A percentile compares a stretch with the other conserved stretches of the same genome.
Conservation (phyloP, 1,284 basidiomycete species). For the Mycosarcoma maydis region DNA sequence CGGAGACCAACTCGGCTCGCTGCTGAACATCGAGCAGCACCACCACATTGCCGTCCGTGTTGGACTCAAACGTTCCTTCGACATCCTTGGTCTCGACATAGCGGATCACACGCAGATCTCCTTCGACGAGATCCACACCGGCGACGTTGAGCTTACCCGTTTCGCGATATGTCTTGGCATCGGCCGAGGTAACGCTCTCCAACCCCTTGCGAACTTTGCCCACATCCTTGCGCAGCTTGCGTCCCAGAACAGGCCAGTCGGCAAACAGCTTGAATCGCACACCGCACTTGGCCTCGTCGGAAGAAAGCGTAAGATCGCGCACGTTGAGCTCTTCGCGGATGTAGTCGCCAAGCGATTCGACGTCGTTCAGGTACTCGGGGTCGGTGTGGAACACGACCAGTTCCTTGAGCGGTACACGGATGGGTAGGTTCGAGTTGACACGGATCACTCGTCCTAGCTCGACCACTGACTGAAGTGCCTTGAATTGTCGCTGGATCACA, state of each 20-base stretch:
- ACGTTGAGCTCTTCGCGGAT: constrained; percentile 96
- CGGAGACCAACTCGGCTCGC: constrained; percentile 84
- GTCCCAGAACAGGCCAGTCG: constrained; percentile 94
- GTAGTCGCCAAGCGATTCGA: constrained; percentile 84
- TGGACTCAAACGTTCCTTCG: constrained; percentile 76
- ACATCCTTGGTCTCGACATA: constrained; percentile 77
- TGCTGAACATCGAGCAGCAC: constrained; percentile 88
- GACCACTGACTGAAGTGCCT: constrained; percentile 93
- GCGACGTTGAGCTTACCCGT: constrained; percentile 85
- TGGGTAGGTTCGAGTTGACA: constrained; percentile 81
- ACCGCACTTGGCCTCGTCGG: constrained; percentile 85
- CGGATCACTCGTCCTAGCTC: constrained; percentile 89
- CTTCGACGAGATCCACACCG: constrained; percentile 86
- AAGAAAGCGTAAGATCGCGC: constrained; percentile 85
- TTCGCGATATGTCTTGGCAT: constrained; percentile 80
- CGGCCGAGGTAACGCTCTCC: constrained; percentile 81
- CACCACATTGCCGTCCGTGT: constrained; percentile 94
- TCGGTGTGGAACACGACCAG: constrained; percentile 94
- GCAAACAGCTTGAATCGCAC: constrained; percentile 91
- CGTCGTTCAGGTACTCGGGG: constrained; percentile 83
- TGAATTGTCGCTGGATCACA: constrained; percentile 94
- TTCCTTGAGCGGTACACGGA: constrained; percentile 84
- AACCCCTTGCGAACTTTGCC: constrained; percentile 88
- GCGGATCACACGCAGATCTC: constrained; percentile 89
- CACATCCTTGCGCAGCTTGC: constrained; percentile 92